Conservation (phyloP, 768 basidiomycete genomes). For the Chiua virens region DNA sequence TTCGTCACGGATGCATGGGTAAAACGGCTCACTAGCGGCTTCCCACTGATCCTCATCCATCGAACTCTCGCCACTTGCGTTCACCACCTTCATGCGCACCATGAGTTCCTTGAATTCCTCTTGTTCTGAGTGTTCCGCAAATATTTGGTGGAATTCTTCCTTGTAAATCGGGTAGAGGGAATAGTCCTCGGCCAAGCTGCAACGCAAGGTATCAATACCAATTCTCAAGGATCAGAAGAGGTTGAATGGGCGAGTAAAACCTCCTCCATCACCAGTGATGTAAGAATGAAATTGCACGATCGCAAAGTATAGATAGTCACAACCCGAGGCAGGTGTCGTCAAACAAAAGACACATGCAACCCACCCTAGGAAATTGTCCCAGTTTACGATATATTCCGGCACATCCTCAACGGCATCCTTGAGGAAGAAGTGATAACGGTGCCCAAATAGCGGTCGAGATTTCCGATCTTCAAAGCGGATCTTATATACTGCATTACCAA, state of each 20-base stretch:
- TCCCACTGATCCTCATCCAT: constrained; percentile 98
- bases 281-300: background rate
- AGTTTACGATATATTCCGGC: constrained; percentile 95
- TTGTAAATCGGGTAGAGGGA: constrained; percentile 72
- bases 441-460: constrained; percentile 70
- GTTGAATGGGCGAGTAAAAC: background rate
- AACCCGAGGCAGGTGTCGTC: background rate
- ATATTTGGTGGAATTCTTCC: constrained; percentile 89
- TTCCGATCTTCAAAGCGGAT: constrained; percentile 81
- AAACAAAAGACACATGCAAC: constrained; percentile 21
- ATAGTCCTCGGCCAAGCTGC: constrained; percentile 83
- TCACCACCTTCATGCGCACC: constrained; percentile 89
- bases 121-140: constrained; percentile 74
- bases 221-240: background rate
- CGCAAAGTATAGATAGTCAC: background rate
- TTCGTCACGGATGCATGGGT: background rate
- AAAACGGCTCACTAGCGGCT: constrained; percentile 81
- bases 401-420: constrained; percentile 96
- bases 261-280: background rate
- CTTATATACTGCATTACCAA: constrained; percentile 89
- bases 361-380: constrained; percentile 89
- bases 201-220: constrained; percentile 12
- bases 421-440: constrained; percentile 92
- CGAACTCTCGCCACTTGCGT: constrained; percentile 78
- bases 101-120: constrained; percentile 82